Evolutionary conservation across 2,329 filamentous ascomycete genomes (phyloP).

Genomic region (Rutstroemia sp.): DNA sequence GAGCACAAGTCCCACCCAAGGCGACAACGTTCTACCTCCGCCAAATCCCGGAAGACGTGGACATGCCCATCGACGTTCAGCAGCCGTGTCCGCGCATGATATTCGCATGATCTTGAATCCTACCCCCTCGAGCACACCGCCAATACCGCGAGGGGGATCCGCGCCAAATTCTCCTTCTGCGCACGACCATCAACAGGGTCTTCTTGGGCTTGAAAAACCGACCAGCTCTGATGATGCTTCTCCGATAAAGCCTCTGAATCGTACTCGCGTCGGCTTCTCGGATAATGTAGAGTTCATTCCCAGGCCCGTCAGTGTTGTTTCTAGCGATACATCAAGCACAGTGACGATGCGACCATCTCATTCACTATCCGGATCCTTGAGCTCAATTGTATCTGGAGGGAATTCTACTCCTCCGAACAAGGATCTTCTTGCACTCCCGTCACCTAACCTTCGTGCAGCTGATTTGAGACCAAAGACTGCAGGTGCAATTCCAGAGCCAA

Average conservation of each 20-base stretch:
- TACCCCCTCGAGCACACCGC: conserved; percentile 11
- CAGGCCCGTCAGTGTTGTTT: conserved; percentile 74
- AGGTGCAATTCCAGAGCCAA: conserved; percentile 52
- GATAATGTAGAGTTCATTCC: conserved; percentile 79
- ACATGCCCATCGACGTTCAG: conserved; percentile 75
- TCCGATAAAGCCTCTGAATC: conserved; percentile 31
- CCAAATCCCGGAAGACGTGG: conserved; percentile 50
- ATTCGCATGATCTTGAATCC: conserved; percentile 59
- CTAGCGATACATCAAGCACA: conserved; percentile 76
- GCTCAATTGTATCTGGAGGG: conserved; percentile 64
- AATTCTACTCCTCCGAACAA: conserved; percentile 28
- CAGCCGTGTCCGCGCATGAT: conserved; percentile 71
- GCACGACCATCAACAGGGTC: conserved; percentile 8
- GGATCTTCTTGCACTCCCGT: conserved; percentile 33
- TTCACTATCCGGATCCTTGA: conserved; percentile 65
- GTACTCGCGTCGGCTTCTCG: conserved; percentile 72
- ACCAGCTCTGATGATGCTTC: conserved; percentile 5
- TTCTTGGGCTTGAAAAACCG: background rate
- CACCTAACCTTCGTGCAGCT: conserved; percentile 33
- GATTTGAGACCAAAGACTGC: conserved; percentile 61
- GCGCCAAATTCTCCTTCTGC: conserved; percentile 38
- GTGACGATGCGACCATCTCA: conserved; percentile 59
- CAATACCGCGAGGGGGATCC: conserved; percentile 21
- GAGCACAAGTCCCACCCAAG: conserved; percentile 64
- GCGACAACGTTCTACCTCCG: conserved; percentile 49